Base-by-base conservation (phyloP, 2,329 filamentous ascomycete genomes). In the Botrytis fragariae region DNA sequence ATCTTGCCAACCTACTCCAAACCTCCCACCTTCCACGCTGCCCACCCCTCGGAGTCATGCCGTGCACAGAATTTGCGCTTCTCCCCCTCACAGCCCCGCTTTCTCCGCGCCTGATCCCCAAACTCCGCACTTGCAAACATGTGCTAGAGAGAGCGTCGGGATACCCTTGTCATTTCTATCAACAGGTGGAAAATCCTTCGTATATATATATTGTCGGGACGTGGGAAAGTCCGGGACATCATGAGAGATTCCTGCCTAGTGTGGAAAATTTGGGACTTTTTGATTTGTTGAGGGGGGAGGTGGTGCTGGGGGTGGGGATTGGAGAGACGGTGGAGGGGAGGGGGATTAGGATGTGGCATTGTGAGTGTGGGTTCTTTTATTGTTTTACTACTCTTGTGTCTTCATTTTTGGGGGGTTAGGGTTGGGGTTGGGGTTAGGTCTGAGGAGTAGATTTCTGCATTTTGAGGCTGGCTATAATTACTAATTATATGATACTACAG, bases 141-240 rank as follows among this genome's bases (percentile, higher is more conserved):
- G 63, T 67, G 63, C 63, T 67, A 1, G 72, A 73, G 16, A 51
- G 25, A 2, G 83, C 79, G 72, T 83, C 84, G 0, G 77, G 78
- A 0, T 79, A 81, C 37, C 74, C 78, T 0, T 84, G 85, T 61
- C 79, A 81, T 72, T 83, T 82, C 75, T 81, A 83, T 54, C 81
- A 82, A 35, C 84, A 86, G 69, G 63, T 83, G n/a, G 83, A 87
- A 72, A 83, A 86, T 74, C 82, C 83, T 0, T 76, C 79, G 0
- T 77, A 79, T 18, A 77, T 84, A 32, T 86, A 85, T 77, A 80
- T 87, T 20, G 68, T 86, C 12, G 85, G 84, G 14, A 82, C 81
- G 74, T 87, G 85, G 85, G 79, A 82, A 2, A 85, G 83, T 4
- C 76, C 84, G 4, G 78, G 78, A 1, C 80, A 82, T 69, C 85